These are phyloP conservation scores for Stachybotrys echinatus DNA, from an alignment of 2,329 filamentous ascomycete species.

Conservation along the genomic window DNA sequence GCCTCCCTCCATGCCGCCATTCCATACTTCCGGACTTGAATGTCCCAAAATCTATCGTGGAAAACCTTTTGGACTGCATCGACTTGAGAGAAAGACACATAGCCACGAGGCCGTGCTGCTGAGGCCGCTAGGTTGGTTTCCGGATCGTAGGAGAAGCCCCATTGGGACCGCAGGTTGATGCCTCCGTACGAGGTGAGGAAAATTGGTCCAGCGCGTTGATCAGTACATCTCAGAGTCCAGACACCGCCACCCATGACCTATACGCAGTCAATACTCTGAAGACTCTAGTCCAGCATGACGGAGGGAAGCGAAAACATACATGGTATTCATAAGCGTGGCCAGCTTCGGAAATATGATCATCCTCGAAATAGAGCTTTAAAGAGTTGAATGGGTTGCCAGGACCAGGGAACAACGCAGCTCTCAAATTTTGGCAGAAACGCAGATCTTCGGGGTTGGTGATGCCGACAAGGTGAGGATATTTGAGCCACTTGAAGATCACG, in stretches of 20 bases:
- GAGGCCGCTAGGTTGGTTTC: conserved; percentile 3
- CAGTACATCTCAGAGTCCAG: conserved; percentile 9
- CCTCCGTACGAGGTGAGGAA: conserved; percentile 11
- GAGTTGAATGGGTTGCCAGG: neutral
- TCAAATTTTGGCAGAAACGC: conserved; percentile 7
- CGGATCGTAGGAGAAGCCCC: neutral
- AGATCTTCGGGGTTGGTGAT: conserved; percentile 5
- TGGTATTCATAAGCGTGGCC: conserved; percentile 18
- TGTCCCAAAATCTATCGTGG: conserved; percentile 18
- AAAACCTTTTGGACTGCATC: conserved; percentile 13
- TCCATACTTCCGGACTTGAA: conserved; percentile 16
- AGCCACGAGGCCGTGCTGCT: neutral
- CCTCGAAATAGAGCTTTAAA: conserved; percentile 16
- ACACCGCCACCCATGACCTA: conserved; percentile 15
- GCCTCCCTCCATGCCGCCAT: conserved; percentile 12
- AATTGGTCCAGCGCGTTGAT: conserved; percentile 1
- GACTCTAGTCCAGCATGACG: too few species aligned
- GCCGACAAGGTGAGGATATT: conserved; percentile 9
- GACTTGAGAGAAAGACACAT: conserved; percentile 9
- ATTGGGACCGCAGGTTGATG: conserved; percentile 1
- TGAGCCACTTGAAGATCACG: conserved; percentile 9
- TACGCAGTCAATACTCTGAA: neutral
- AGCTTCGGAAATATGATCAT: conserved; percentile 14
- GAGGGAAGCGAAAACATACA: too few species aligned
- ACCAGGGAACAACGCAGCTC: conserved; percentile 1